Evolutionary conservation across 805 yeast species (phyloP).

Genomic region (Candida orba): DNA sequence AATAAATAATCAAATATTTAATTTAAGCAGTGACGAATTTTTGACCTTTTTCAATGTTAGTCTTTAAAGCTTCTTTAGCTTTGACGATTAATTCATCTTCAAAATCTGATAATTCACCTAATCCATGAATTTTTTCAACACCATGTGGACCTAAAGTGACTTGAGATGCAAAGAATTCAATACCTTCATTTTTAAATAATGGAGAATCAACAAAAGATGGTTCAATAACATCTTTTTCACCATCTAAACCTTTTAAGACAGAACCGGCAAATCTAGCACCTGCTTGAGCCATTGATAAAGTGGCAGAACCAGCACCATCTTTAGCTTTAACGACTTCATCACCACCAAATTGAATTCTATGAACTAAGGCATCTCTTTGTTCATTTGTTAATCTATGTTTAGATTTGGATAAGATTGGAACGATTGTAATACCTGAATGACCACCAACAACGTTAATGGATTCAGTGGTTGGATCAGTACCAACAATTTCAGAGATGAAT

Average conservation of each 20-base stretch:
- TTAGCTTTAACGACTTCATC: slow-evolving; percentile 93
- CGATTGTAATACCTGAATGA: slow-evolving; percentile 92
- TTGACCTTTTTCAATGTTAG: slow-evolving; percentile 91
- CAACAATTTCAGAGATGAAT: slow-evolving; percentile 23
- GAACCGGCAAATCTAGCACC: slow-evolving; percentile 72
- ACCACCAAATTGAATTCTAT: slow-evolving; percentile 94
- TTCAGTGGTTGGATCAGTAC: slow-evolving; percentile 30
- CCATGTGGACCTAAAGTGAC: slow-evolving; percentile 92
- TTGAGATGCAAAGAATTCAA: slow-evolving; percentile 89
- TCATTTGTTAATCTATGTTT: slow-evolving; percentile 63
- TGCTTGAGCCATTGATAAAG: slow-evolving; percentile 90
- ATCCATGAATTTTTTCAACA: slow-evolving; percentile 70
- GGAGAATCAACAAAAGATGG: slow-evolving; percentile 76
- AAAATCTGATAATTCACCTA: slow-evolving; percentile 65
- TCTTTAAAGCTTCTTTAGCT: slow-evolving; percentile 84
- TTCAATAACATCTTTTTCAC: slow-evolving; percentile 58
- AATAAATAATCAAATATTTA: slow-evolving; percentile 29
- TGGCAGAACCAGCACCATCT: slow-evolving; percentile 91
- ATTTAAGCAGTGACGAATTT: slow-evolving; percentile 64
- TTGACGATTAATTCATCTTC: slow-evolving; percentile 79
- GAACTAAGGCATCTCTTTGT: slow-evolving; percentile 56
- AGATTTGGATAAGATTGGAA: slow-evolving; percentile 84
- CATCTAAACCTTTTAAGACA: slow-evolving; percentile 56
- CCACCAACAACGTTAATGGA: slow-evolving; percentile 77
- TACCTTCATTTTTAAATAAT: slow-evolving; percentile 79